Evolutionary conservation across 2,329 filamentous ascomycete genomes (phyloP).

Genomic region (Verticillium tricorpus): DNA sequence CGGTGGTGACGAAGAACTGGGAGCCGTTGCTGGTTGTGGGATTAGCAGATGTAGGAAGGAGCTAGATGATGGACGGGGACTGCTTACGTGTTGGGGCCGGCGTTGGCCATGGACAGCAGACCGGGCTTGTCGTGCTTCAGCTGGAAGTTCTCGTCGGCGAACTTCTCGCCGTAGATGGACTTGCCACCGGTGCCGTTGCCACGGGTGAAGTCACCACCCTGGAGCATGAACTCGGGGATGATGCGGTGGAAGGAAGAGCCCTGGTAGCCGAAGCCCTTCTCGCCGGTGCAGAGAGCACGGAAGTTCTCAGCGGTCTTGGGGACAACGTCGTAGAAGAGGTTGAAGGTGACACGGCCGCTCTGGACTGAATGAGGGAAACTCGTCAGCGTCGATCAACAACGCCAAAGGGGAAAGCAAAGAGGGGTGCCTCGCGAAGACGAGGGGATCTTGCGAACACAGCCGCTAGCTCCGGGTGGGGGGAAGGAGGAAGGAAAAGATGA

Average conservation of each 20-base stretch:
- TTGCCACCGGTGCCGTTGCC: slow-evolving; percentile 86
- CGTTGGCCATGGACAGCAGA: slow-evolving; percentile 93
- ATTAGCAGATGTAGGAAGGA: slow-evolving; percentile 7
- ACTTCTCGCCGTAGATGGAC: slow-evolving; percentile 95
- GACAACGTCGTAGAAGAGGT: slow-evolving; percentile 79
- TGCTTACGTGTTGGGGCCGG: slow-evolving; percentile 80
- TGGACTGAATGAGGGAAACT: slow-evolving; percentile 50
- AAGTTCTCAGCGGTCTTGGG: slow-evolving; percentile 89
- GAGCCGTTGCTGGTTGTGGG: slow-evolving; percentile 79
- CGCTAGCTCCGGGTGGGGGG: not conserved
- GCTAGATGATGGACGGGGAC: no score
- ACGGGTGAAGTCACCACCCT: slow-evolving; percentile 93
- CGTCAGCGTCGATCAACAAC: slow-evolving; percentile 2
- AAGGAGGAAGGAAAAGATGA: not conserved
- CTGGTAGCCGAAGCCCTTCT: slow-evolving; percentile 80
- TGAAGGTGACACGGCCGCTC: slow-evolving; percentile 78
- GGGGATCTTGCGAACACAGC: not conserved
- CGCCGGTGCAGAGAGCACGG: slow-evolving; percentile 73
- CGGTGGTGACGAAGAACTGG: slow-evolving; percentile 97
- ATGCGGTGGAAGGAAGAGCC: slow-evolving; percentile 87
- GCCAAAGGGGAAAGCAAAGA: not conserved
- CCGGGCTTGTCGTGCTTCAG: slow-evolving; percentile 69
- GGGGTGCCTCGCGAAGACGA: not conserved
- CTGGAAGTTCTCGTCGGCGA: slow-evolving; percentile 87
- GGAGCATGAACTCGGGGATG: slow-evolving; percentile 91